Evolutionary conservation across 2,329 filamentous ascomycete genomes (phyloP), one percentile per base, ranked within the genome.

Genomic region (Hirsutella minnesotensis): DNA sequence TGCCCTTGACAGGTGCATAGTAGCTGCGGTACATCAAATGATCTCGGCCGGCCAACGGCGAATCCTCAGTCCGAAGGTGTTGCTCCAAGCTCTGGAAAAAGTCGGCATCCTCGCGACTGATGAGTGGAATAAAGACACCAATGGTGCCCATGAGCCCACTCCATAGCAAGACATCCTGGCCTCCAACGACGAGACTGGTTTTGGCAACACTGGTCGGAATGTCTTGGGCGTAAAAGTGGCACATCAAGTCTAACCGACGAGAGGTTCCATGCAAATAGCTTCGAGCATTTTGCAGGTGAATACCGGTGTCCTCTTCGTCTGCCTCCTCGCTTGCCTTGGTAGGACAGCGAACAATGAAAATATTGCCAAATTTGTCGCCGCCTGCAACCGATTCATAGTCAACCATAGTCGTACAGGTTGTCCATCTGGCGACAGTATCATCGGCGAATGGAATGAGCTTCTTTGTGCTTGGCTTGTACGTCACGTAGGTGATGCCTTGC

Each of bases 381-480:
- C 90, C 92, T 3, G 88, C 89, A 20, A 86, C 80, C 1, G 92
- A 94, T 60, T 98, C 92, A 62, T 98, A 99, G 64, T 99, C 92
- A 2, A 96, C 81, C 87, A 98, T 95, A 3, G 88, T 77, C 1
- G 85, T 83, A 51, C 85, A 85, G 1, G 87, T 94, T 1, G 87
- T 94, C 86, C 89, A 96, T 27, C 92, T 80, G 40, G 88, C 74
- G 47, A 95, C 75, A 7, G 81, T 83, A 59, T 99, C 92, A 57
- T 98, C 92, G 16, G 77, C 86, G 55, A 98, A 98, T 0, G 90
- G 85, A 46, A 98, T 94, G 39, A 98, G 70, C 53, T 83, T 84
- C 63, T 96, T 96, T 51, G 88, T 85, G 51, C 87, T 79, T 36
- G 83, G 81, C 62, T 98, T 96, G 70, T 95, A 96, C 20, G 94